Evolutionary conservation across 2,329 filamentous ascomycete species (phyloP).

Genomic region (Stagonosporopsis chrysanthemi): DNA sequence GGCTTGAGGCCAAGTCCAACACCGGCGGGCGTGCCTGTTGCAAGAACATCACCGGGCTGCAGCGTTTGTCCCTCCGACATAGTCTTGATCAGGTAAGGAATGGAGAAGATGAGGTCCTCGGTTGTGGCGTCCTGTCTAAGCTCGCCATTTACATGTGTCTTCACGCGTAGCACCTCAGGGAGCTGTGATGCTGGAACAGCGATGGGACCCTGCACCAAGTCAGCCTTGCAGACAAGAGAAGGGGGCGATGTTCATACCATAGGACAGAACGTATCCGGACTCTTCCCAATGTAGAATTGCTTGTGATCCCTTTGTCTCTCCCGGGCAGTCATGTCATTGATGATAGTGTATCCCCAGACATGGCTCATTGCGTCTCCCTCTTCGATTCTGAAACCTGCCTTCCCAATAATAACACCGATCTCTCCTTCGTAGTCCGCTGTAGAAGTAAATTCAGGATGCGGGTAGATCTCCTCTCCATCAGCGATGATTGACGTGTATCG

Average conservation of each 20-base stretch:
- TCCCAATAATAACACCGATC: constrained; percentile 64
- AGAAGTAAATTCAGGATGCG: constrained; percentile 57
- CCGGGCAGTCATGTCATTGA: constrained; percentile 49
- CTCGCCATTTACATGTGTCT: constrained; percentile 57
- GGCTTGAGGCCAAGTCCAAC: constrained; percentile 51
- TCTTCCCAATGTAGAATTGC: constrained; percentile 67
- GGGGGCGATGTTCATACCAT: constrained; percentile 50
- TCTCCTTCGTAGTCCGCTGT: constrained; percentile 65
- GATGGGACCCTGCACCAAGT: constrained; percentile 54
- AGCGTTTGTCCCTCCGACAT: constrained; percentile 56
- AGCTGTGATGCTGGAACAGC: constrained; percentile 59
- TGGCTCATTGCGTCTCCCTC: constrained; percentile 58
- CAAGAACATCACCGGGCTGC: constrained; percentile 56
- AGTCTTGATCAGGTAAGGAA: constrained; percentile 56
- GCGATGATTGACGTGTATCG: constrained; percentile 62
- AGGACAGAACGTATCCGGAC: constrained; percentile 63
- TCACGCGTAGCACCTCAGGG: constrained; percentile 52
- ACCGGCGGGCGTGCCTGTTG: constrained; percentile 58
- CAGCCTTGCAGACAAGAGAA: neutral
- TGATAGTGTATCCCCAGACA: constrained; percentile 65
- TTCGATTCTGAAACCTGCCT: constrained; percentile 54
- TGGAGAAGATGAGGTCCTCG: constrained; percentile 56
- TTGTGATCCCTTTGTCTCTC: constrained; percentile 55
- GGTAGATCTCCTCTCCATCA: constrained; percentile 56
- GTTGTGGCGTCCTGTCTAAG: constrained; percentile 58